Evolutionary conservation across 306 rosid species (phyloP), one percentile per base, ranked within the genome.

Genomic region (Vigna trinervia): DNA sequence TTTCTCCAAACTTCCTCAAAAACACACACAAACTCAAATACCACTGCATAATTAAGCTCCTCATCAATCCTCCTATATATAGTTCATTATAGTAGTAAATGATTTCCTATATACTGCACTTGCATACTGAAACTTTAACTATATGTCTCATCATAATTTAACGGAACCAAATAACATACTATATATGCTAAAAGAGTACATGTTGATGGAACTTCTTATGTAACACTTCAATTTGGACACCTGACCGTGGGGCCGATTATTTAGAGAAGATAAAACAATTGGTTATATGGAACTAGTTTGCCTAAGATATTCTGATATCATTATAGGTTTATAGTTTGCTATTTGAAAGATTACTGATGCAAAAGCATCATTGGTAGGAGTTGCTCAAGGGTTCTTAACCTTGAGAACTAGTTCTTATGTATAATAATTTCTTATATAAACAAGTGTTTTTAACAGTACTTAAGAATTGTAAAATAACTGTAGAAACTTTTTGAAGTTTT

Each of bases 281-380:
- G 11, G 23, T n/a, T 52, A 17, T 52, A 8, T 19, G 59, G 28
- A 26, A 46, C 22, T 13, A 6, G 23, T 22, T 22, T 14, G 30
- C 43, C 9, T 26, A 30, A 30, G 30, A 69, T 70, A 51, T 30
- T n/a, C 32, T 70, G 48, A 51, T 70, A 32, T 64, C 26, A n/a
- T 65, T 8, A 8, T 39, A 38, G 56, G 19, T 4, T 32, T 26
- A 26, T 23, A 46, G 8, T 20, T 22, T 47, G 58, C 23, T 26
- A 51, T 50, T 30, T 51, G 46, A 26, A 26, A 51, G 61, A 36
- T 19, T 53, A 12, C 12, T 53, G 7, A 20, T 53, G 13, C 22
- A 34, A 56, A 13, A 56, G 32, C 5, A 53, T 17, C 28, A 7
- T n/a, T 17, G 8, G 56, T 2, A 6, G 59, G 26, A 19, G 12